Percentiles rank a stretch among this genome's conserved stretches.
Conservation (phyloP, 2,329 filamentous ascomycete genomes). For the Aspergillus bombycis region DNA sequence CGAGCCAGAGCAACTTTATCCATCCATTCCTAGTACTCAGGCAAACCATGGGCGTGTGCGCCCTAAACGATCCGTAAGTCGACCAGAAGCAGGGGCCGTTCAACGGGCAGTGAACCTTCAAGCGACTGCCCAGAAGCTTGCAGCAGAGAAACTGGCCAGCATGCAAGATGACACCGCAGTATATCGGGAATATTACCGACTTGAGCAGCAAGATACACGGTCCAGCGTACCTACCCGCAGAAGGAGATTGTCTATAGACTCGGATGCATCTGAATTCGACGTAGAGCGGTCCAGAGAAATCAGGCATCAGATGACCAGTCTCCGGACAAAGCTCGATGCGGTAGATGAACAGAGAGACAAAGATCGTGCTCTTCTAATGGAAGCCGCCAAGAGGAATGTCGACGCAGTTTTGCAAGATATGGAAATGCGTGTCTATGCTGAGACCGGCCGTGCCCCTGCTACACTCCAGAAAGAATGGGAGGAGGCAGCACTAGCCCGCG, state of each 20-base stretch:
- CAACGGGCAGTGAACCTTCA: constrained; percentile 62
- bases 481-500: constrained; percentile 68
- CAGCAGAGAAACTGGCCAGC: constrained; percentile 79
- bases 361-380: constrained; percentile 75
- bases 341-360: constrained; percentile 56
- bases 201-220: constrained; percentile 48
- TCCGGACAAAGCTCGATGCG: constrained; percentile 65
- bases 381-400: constrained; percentile 84
- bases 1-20: constrained; percentile 20
- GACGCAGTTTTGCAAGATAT: constrained; percentile 75
- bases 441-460: constrained; percentile 74
- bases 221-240: constrained; percentile 60
- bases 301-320: constrained; percentile 75
- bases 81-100: constrained; percentile 26
- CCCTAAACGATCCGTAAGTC: constrained; percentile 35
- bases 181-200: constrained; percentile 78
- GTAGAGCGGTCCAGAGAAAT: constrained; percentile 72
- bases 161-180: constrained; percentile 72
- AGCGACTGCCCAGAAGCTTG: constrained; percentile 83
- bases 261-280: constrained; percentile 62
- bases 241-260: constrained; percentile 69
- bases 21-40: constrained; percentile 35
- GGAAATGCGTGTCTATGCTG: constrained; percentile 76
- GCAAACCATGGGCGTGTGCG: constrained; percentile 37
- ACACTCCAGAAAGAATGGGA: constrained; percentile 78